Percentiles rank a stretch among this genome's conserved stretches.
Conservation (phyloP, 768 basidiomycete species). For the Hirschioporus abietinus region DNA sequence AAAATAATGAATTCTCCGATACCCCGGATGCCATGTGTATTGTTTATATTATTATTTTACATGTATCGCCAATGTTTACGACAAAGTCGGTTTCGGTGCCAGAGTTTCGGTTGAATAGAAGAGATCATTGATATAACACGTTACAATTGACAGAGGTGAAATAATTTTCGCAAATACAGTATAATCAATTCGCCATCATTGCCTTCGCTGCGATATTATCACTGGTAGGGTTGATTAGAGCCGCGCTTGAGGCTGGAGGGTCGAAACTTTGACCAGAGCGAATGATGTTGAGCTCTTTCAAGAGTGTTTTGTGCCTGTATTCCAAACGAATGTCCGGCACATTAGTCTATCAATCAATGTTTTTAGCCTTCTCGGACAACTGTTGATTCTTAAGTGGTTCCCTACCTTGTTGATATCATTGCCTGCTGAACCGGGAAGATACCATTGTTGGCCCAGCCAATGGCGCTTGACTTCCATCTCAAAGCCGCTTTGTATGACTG, state of each 20-base stretch:
- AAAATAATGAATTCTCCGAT: no score
- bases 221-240: slow-evolving; percentile 25
- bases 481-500: slow-evolving; percentile 93
- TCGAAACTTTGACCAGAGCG: slow-evolving; percentile 21
- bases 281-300: slow-evolving; percentile 80
- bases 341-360: slow-evolving; percentile 64
- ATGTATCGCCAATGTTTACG: no score
- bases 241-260: slow-evolving; percentile 6
- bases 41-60: no score
- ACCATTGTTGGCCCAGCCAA: slow-evolving; percentile 93
- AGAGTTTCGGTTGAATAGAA: no score
- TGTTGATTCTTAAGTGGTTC: neutral
- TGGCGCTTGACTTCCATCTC: slow-evolving; percentile 98
- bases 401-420: slow-evolving; percentile 93
- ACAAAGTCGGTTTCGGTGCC: no score
- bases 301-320: slow-evolving; percentile 86
- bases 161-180: no score
- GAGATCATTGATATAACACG: no score
- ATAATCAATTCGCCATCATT: slow-evolving; percentile 20
- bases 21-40: no score
- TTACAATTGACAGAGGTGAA: no score
- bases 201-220: slow-evolving; percentile 33
- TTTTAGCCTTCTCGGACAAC: neutral
- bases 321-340: slow-evolving; percentile 87
- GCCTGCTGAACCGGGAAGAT: slow-evolving; percentile 85